These are phyloP conservation scores for Pythium guiyangense DNA, from an alignment of 352 stramenopile species.

Conservation along the genomic window DNA sequence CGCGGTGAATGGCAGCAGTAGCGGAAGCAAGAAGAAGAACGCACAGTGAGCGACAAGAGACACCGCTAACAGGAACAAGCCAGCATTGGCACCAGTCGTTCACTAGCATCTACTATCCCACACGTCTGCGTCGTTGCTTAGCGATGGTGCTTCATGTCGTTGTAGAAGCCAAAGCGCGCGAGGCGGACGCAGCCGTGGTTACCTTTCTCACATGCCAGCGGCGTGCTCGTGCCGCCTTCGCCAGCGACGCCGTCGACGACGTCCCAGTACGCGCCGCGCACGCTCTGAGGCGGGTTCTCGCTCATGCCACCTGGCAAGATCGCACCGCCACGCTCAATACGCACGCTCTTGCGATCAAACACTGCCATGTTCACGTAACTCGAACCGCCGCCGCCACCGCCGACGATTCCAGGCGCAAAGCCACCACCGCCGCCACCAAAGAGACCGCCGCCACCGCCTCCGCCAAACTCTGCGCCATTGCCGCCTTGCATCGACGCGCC, in stretches of 20 bases:
- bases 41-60: background rate
- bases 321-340: conserved; percentile 28
- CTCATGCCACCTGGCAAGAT: conserved; percentile 45
- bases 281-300: conserved; percentile 47
- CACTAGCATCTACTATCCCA: no score
- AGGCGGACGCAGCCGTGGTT: conserved; percentile 68
- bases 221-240: conserved; percentile 43
- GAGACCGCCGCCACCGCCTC: conserved; percentile 52
- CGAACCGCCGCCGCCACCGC: conserved; percentile 55
- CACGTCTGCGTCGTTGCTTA: conserved; percentile 5
- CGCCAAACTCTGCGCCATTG: conserved; percentile 67
- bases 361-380: conserved; percentile 47
- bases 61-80: background rate
- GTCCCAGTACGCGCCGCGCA: conserved; percentile 50
- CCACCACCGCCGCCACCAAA: conserved; percentile 67
- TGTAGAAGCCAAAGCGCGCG: conserved; percentile 57
- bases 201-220: conserved; percentile 20
- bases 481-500: conserved; percentile 53
- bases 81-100: no score
- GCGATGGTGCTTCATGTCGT: conserved; percentile 68
- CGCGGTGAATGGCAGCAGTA: background rate
- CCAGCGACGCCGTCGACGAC: conserved; percentile 49
- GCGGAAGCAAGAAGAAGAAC: conserved; percentile 1
- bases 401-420: conserved; percentile 68
- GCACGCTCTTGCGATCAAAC: conserved; percentile 37